Evolutionary conservation across 2,329 filamentous ascomycete genomes (phyloP).

Genomic region (Paramyrothecium sp.): DNA sequence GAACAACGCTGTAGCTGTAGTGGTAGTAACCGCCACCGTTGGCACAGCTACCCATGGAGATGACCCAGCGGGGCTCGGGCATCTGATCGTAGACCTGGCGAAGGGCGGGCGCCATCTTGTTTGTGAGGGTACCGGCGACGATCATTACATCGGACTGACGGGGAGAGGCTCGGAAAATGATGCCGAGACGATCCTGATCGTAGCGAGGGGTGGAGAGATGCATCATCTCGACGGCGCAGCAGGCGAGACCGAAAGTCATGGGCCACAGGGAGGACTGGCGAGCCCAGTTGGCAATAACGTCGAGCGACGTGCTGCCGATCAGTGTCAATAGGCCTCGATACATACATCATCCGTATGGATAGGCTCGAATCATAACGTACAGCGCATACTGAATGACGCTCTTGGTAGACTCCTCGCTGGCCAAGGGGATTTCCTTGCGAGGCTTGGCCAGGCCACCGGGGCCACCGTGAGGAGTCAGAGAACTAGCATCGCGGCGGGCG

Average conservation of each 20-base stretch:
- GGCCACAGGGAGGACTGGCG: conserved; percentile 85
- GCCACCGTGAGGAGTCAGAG: conserved; percentile 51
- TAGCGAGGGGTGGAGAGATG: conserved; percentile 83
- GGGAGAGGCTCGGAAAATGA: conserved; percentile 86
- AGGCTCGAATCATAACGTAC: conserved; percentile 50
- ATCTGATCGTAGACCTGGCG: conserved; percentile 94
- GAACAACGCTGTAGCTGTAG: conserved; percentile 76
- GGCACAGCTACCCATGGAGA: conserved; percentile 80
- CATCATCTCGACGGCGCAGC: conserved; percentile 93
- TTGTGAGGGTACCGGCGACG: conserved; percentile 86
- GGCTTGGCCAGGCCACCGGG: conserved; percentile 52
- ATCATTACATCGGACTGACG: conserved; percentile 93
- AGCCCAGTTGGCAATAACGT: conserved; percentile 80
- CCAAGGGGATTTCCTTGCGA: conserved; percentile 71
- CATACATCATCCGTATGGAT: background rate
- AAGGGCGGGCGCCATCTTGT: conserved; percentile 93
- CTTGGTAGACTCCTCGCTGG: conserved; percentile 78
- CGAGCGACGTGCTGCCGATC: conserved; percentile 66
- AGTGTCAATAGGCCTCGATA: conserved; percentile 7
- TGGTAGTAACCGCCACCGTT: conserved; percentile 87
- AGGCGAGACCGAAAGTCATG: conserved; percentile 84
- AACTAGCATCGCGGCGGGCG: conserved; percentile 62
- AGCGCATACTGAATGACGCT: conserved; percentile 81
- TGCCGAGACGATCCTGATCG: conserved; percentile 84
- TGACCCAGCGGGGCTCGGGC: conserved; percentile 86